Evolutionary conservation across 1,139 yeast genomes (phyloP).

Genomic region (Candida tunisiensis): DNA sequence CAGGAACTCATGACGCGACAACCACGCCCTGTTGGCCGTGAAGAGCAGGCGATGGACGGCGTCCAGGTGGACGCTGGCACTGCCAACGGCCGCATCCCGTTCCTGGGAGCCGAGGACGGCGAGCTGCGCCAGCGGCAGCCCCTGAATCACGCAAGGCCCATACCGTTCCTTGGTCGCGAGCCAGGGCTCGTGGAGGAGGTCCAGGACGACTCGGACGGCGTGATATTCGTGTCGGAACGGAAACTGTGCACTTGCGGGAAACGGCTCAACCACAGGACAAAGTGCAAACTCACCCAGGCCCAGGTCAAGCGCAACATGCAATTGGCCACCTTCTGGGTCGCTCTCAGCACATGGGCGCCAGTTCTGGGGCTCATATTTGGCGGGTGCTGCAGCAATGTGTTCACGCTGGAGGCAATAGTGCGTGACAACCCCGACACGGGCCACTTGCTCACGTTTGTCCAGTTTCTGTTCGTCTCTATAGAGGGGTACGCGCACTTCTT

Average conservation of each 20-base stretch:
- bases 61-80: no score
- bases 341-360: background rate
- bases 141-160: no score
- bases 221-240: background rate
- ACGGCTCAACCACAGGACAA: background rate
- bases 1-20: no score
- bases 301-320: background rate
- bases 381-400: conserved; percentile 60
- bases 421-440: conserved; percentile 26
- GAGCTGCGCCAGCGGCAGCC: no score
- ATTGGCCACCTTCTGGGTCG: background rate
- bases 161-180: no score
- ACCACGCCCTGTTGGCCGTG: no score
- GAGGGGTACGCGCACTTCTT: conserved; percentile 26
- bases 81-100: no score
- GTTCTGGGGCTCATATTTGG: conserved; percentile 35
- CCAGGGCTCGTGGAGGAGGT: no score
- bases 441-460: conserved; percentile 39
- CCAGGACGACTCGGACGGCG: background rate
- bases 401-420: conserved; percentile 40
- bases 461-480: conserved; percentile 36
- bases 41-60: no score
- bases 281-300: background rate
- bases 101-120: no score
- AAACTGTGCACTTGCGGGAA: background rate